Evolutionary conservation across 352 stramenopile genomes (phyloP).

Genomic region (Phytophthora pseudosyringae): DNA sequence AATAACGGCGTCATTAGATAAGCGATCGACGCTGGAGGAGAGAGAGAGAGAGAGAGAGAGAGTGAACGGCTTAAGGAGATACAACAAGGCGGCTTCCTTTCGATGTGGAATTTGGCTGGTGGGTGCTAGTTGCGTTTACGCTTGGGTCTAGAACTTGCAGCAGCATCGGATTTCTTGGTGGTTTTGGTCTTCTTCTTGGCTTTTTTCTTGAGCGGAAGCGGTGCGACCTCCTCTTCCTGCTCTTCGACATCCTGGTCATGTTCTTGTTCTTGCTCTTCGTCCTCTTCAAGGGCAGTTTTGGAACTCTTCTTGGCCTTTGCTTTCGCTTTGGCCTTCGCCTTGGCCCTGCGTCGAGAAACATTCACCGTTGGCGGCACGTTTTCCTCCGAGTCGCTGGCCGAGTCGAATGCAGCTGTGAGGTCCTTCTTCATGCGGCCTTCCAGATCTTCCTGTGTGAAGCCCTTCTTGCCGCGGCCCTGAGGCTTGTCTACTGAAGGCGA

Average conservation of each 20-base stretch:
- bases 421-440: slow-evolving; percentile 73
- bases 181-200: slow-evolving; percentile 45
- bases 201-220: slow-evolving; percentile 59
- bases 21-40: slow-evolving; percentile 2
- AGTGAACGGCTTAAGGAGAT: neutral
- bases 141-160: slow-evolving; percentile 34
- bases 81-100: slow-evolving; percentile 9
- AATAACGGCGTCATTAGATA: slow-evolving; percentile 83
- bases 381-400: slow-evolving; percentile 34
- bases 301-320: slow-evolving; percentile 27
- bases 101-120: neutral
- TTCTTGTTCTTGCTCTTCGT: slow-evolving; percentile 24
- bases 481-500: slow-evolving; percentile 51
- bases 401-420: slow-evolving; percentile 52
- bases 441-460: slow-evolving; percentile 62
- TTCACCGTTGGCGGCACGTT: slow-evolving; percentile 24
- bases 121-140: slow-evolving; percentile 42
- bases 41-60: neutral
- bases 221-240: slow-evolving; percentile 41
- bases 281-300: slow-evolving; percentile 6
- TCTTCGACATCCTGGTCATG: slow-evolving; percentile 15
- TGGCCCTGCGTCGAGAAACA: slow-evolving; percentile 29
- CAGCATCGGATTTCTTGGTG: slow-evolving; percentile 24
- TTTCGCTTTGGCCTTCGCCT: slow-evolving; percentile 31
- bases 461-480: slow-evolving; percentile 24